Evolutionary conservation across 176 grass and related monocot genomes (phyloP), one percentile per base, ranked within the genome.

Genomic region (Cymbopogon citratus): DNA sequence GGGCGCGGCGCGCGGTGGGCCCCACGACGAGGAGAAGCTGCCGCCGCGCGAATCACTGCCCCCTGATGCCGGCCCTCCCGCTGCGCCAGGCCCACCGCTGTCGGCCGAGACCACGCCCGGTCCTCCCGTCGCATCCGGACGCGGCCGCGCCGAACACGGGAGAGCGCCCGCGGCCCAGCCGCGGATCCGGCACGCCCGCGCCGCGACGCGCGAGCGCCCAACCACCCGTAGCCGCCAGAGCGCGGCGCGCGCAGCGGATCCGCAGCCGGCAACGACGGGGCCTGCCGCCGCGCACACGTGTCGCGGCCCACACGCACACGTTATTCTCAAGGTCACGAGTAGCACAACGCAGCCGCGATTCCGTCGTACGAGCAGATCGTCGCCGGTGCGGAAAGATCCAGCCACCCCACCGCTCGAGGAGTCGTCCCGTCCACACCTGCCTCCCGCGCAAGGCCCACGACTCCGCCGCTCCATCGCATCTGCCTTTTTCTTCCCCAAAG

Each of bases 41-140:
- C 88, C 74, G 84, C 84, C 84, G 79, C 88, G 88, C 60, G 79
- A 83, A 86, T 86, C 80, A 79, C 84, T 90, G 88, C 88, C 74
- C 45, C 84, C 88, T 54, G 74, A 90, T 86, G 74, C 84, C 83
- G 74, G 80, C 84, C 84, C 39, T 73, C 33, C 29, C 84, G 66
- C 65, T 62, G 62, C 23, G 43, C 14, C 60, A 67, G 84, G 88
- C 74, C 80, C 84, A 73, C 66, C 54, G 15, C 84, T 86, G 88
- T 90, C 84, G 84, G 49, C 84, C 68, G 61, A 68, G 79, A 86
- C 88, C 84, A 63, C 84, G 74, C 88, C 79, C 74, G 68, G 80
- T 86, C 69, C 80, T 83, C 73, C 39, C 67, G 44, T 60, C 60
- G 18, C 23, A 26, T 73, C 73, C 15, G 59, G 77, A 3, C 35